Percentiles rank a stretch among this genome's conserved stretches.
These are phyloP conservation scores for Pseudogymnoascus sp. DNA, from an alignment of 2,329 filamentous ascomycete genomes.

Conservation along the genomic window DNA sequence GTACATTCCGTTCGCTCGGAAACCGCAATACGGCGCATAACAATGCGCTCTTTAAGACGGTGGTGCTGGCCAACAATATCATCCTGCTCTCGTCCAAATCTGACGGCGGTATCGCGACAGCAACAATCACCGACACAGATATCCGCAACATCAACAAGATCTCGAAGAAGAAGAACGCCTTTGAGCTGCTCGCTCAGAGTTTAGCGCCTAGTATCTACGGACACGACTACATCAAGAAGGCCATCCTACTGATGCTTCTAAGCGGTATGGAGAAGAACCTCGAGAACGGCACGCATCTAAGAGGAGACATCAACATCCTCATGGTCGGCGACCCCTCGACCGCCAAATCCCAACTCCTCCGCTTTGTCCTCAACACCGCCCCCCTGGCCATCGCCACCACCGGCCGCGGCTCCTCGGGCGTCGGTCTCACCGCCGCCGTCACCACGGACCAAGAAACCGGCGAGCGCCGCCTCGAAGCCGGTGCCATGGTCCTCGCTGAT, in stretches of 20 bases:
- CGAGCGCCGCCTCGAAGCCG: constrained; percentile 86
- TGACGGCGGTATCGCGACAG: constrained; percentile 84
- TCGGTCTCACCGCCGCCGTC: constrained; percentile 93
- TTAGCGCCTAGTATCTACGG: constrained; percentile 94
- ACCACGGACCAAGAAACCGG: constrained; percentile 97
- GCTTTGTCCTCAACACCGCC: constrained; percentile 94
- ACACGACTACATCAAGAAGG: constrained; percentile 96
- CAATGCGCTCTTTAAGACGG: constrained; percentile 88
- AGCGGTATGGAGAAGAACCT: constrained; percentile 98
- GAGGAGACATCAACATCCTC: constrained; percentile 97
- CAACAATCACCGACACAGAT: constrained; percentile 89
- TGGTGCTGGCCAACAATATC: constrained; percentile 89
- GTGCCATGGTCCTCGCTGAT: constrained; percentile 97
- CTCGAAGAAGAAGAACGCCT: constrained; percentile 86
- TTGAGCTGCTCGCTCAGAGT: constrained; percentile 87
- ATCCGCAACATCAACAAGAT: constrained; percentile 99
- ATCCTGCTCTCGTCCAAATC: constrained; percentile 93
- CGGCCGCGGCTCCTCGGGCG: constrained; percentile 90
- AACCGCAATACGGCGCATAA: constrained; percentile 87
- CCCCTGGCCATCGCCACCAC: constrained; percentile 95
- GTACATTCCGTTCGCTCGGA: constrained; percentile 86
- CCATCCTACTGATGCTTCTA: constrained; percentile 87
- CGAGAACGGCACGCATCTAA: constrained; percentile 93
- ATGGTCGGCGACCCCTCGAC: constrained; percentile 99
- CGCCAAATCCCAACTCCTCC: constrained; percentile 93